Percentiles rank a stretch among this genome's conserved stretches.
These are phyloP conservation scores for Penicillium sp. DNA, from an alignment of 2,329 filamentous ascomycete genomes.

Conservation along the genomic window DNA sequence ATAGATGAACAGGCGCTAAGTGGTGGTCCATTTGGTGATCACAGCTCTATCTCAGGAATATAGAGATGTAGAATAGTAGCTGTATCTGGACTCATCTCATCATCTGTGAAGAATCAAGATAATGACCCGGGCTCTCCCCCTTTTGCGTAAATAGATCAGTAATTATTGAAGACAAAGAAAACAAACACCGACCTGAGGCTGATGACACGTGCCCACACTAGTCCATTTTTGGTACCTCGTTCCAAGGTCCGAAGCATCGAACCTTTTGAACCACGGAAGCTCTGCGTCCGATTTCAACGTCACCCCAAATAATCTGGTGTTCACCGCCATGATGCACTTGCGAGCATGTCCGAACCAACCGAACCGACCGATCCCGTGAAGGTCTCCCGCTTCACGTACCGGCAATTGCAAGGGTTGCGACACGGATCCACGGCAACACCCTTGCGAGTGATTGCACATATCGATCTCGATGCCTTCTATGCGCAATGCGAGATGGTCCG, in stretches of 20 bases:
- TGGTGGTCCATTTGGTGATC: not conserved
- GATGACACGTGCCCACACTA: conserved; percentile 17
- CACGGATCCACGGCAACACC: conserved; percentile 69
- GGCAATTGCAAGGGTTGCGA: conserved; percentile 72
- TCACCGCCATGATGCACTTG: conserved; percentile 17
- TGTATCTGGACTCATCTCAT: not conserved
- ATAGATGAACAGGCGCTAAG: conserved; percentile 3
- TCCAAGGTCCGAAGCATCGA: conserved; percentile 19
- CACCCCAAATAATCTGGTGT: not conserved
- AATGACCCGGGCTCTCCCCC: not conserved
- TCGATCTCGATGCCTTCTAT: conserved; percentile 97
- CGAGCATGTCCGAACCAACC: conserved; percentile 45
- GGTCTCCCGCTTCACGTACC: conserved; percentile 75
- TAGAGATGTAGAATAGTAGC: not conserved
- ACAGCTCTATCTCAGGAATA: not conserved
- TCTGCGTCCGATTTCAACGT: conserved; percentile 2
- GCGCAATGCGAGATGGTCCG: conserved; percentile 93
- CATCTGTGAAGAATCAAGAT: not conserved
- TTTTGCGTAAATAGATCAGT: not conserved
- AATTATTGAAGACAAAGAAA: not conserved
- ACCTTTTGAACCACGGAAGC: not conserved
- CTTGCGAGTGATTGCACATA: conserved; percentile 80
- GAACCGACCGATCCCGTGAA: conserved; percentile 30
- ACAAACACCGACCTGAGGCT: conserved; percentile 13
- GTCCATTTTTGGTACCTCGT: conserved; percentile 10